Percentiles rank a stretch among this genome's conserved stretches.
Evolutionary conservation across 805 yeast genomes (phyloP).

Genomic region (Tetrapisispora iriomotensis): DNA sequence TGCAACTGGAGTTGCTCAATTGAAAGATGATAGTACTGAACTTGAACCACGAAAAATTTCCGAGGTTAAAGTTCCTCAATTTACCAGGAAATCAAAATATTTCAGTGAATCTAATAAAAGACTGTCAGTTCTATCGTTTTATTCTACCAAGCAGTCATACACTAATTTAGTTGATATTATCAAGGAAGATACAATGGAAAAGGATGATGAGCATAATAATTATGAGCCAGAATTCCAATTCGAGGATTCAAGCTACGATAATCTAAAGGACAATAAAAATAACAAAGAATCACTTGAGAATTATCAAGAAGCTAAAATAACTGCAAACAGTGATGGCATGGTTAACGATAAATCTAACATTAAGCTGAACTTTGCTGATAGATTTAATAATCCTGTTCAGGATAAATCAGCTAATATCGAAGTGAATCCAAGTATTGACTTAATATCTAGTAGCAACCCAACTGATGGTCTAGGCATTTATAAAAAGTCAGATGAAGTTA

Average conservation of each 20-base stretch:
- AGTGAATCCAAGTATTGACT: no score
- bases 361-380: slow-evolving; percentile 33
- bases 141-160: slow-evolving; percentile 58
- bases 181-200: slow-evolving; percentile 15
- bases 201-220: slow-evolving; percentile 1
- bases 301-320: slow-evolving; percentile 4
- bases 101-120: slow-evolving; percentile 57
- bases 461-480: slow-evolving; percentile 23
- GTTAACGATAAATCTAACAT: slow-evolving; percentile 7
- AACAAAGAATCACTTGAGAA: slow-evolving; percentile 6
- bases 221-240: slow-evolving; percentile 24
- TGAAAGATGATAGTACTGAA: slow-evolving; percentile 10
- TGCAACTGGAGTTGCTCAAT: slow-evolving; percentile 19
- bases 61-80: slow-evolving; percentile 59
- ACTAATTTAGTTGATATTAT: slow-evolving; percentile 44
- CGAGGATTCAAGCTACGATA: slow-evolving; percentile 19
- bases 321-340: slow-evolving; percentile 8
- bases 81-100: slow-evolving; percentile 55
- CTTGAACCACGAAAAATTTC: slow-evolving; percentile 43
- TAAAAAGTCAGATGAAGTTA: slow-evolving; percentile 7
- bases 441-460: no score
- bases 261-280: slow-evolving; percentile 8
- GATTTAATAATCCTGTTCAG: slow-evolving; percentile 18
- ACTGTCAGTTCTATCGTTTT: slow-evolving; percentile 59
- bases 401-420: slow-evolving; percentile 22